These are phyloP conservation scores for Lodderomyces oxycetoniae DNA, from an alignment of 1,139 yeast species.

Conservation along the genomic window DNA sequence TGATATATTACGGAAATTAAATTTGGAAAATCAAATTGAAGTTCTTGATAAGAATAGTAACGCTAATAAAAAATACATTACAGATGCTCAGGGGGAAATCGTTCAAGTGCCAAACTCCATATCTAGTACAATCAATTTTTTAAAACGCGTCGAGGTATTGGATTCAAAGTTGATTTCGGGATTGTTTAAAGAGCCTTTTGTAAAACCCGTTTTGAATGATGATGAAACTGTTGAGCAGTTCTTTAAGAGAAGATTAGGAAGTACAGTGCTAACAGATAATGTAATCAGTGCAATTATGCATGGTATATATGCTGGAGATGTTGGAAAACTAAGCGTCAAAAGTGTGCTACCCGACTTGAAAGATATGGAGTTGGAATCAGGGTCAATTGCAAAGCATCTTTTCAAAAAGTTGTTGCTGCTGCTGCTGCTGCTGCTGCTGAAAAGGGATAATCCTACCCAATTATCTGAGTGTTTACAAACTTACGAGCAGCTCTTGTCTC, in stretches of 20 bases:
- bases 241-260: constrained; percentile 65
- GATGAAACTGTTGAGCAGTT: constrained; percentile 77
- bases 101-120: constrained; percentile 53
- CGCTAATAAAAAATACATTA: constrained; percentile 60
- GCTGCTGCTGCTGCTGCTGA: too few relatives aligned
- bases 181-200: constrained; percentile 42
- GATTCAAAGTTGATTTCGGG: constrained; percentile 23
- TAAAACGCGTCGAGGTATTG: constrained; percentile 18
- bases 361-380: constrained; percentile 53
- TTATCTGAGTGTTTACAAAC: constrained; percentile 18
- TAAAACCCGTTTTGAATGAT: constrained; percentile 17
- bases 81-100: constrained; percentile 35
- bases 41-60: constrained; percentile 45
- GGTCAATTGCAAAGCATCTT: constrained; percentile 48
- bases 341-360: constrained; percentile 52
- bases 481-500: constrained; percentile 35
- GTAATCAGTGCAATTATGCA: constrained; percentile 77
- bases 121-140: constrained; percentile 34
- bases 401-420: constrained; percentile 9
- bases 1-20: constrained; percentile 50
- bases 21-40: constrained; percentile 37
- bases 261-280: constrained; percentile 50
- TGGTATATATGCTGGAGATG: constrained; percentile 91
- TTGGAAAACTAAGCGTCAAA: constrained; percentile 57
- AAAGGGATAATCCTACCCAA: constrained; percentile 9